Evolutionary conservation across 768 basidiomycete species (phyloP).

Genomic region (Xerocomellus amylosporus): DNA sequence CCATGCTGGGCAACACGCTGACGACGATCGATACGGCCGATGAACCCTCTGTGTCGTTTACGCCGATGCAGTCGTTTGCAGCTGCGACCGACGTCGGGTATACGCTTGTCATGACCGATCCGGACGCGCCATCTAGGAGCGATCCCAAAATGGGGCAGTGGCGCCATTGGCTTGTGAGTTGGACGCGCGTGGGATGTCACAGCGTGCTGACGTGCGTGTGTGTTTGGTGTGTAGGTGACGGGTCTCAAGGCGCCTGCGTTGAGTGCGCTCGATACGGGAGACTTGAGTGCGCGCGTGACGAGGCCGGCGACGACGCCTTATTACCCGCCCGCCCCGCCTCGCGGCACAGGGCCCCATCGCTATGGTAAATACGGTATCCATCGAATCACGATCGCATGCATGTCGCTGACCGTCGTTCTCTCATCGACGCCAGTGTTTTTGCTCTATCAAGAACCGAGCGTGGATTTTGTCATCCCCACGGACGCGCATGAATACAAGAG

Average conservation of each 20-base stretch:
- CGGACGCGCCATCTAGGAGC: constrained; percentile 52
- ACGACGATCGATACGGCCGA: constrained; percentile 40
- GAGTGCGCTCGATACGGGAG: constrained; percentile 31
- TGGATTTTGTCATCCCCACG: constrained; percentile 39
- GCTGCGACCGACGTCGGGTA: constrained; percentile 38
- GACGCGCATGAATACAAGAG: constrained; percentile 46
- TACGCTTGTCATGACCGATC: constrained; percentile 57
- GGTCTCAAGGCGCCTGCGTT: constrained; percentile 38
- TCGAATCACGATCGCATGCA: not conserved
- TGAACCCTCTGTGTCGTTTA: constrained; percentile 49
- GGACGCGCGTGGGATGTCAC: not conserved
- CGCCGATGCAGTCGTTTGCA: constrained; percentile 39
- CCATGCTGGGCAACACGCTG: constrained; percentile 38
- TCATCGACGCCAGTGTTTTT: constrained; percentile 44
- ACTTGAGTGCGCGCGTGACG: constrained; percentile 40
- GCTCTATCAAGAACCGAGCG: constrained; percentile 56
- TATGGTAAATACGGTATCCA: constrained; percentile 43
- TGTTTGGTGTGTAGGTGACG: constrained; percentile 28
- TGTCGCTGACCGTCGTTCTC: not conserved
- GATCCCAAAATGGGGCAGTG: constrained; percentile 51
- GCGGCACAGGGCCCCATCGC: constrained; percentile 53
- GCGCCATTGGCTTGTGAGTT: constrained; percentile 55
- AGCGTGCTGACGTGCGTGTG: not conserved
- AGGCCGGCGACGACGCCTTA: constrained; percentile 53
- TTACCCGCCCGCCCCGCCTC: constrained; percentile 53